These are phyloP conservation scores for Amaranthus tricolor DNA, from an alignment of 179 eudicot genomes.

Conservation along the genomic window DNA sequence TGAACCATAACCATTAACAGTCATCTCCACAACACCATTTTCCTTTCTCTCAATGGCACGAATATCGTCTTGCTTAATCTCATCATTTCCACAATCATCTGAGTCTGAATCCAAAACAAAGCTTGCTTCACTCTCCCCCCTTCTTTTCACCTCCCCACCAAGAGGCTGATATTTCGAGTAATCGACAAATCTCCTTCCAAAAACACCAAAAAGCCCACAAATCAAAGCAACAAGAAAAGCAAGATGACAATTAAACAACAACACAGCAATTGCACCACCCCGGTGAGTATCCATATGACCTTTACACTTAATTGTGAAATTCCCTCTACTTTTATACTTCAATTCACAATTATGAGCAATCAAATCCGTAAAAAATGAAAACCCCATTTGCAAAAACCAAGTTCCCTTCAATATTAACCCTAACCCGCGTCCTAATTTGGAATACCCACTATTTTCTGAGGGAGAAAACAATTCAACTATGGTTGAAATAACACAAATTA, in stretches of 20 bases:
- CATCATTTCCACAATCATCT: slow-evolving; percentile 31
- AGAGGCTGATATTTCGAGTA: slow-evolving; percentile 53
- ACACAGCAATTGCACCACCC: slow-evolving; percentile 76
- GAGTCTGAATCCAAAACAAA: slow-evolving; percentile 66
- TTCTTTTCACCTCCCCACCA: slow-evolving; percentile 48
- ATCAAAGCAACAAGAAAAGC: slow-evolving; percentile 63
- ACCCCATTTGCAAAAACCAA: slow-evolving; percentile 94
- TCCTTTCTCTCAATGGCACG: slow-evolving; percentile 32
- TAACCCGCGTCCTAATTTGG: slow-evolving; percentile 64
- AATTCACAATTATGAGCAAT: slow-evolving; percentile 49
- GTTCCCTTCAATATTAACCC: slow-evolving; percentile 74
- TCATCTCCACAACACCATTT: slow-evolving; percentile 33
- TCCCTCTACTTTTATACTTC: slow-evolving; percentile 51
- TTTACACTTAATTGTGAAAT: slow-evolving; percentile 66
- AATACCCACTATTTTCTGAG: slow-evolving; percentile 20
- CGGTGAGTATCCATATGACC: slow-evolving; percentile 79
- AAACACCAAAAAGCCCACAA: slow-evolving; percentile 46
- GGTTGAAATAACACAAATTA: slow-evolving; percentile 58
- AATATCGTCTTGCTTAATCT: slow-evolving; percentile 35
- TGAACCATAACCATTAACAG: slow-evolving; percentile 44
- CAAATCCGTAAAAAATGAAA: slow-evolving; percentile 48
- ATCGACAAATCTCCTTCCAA: slow-evolving; percentile 38
- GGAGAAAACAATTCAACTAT: slow-evolving; percentile 56
- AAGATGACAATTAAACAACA: slow-evolving; percentile 87
- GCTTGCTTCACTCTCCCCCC: slow-evolving; percentile 37